A percentile compares a stretch with the other conserved stretches of the same genome.
Evolutionary conservation across 305 asterid species (phyloP).

Genomic region (Solanum hybrid): DNA sequence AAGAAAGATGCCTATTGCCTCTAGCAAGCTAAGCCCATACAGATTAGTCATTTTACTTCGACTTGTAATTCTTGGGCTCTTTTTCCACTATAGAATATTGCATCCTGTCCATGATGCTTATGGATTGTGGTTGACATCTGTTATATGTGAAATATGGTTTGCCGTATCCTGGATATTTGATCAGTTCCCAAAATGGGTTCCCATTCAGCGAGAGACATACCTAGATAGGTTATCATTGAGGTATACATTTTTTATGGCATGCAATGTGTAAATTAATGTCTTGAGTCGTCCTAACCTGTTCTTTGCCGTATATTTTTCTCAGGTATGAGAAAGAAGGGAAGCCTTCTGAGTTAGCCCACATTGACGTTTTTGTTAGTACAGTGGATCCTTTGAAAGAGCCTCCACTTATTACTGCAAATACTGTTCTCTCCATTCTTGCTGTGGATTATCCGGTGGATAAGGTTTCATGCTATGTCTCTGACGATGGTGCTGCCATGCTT

Average conservation of each 20-base stretch:
- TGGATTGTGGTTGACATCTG: slow-evolving; percentile 89
- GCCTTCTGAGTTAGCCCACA: slow-evolving; percentile 69
- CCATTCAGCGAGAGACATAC: slow-evolving; percentile 80
- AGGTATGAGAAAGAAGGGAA: slow-evolving; percentile 95
- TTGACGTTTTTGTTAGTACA: slow-evolving; percentile 85
- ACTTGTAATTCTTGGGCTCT: slow-evolving; percentile 66
- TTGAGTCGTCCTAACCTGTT: background rate
- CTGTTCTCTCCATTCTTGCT: slow-evolving; percentile 91
- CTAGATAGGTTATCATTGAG: slow-evolving; percentile 85
- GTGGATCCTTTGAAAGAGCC: slow-evolving; percentile 99
- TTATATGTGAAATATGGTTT: slow-evolving; percentile 94
- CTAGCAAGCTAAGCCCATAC: slow-evolving; percentile 95
- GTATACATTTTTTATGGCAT: slow-evolving; percentile 21
- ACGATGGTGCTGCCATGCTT: slow-evolving; percentile 99
- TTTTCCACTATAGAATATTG: slow-evolving; percentile 79
- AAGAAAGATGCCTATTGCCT: slow-evolving; percentile 72
- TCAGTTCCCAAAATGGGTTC: slow-evolving; percentile 91
- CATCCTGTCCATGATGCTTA: slow-evolving; percentile 88
- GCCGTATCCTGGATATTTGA: slow-evolving; percentile 93
- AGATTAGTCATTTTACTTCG: slow-evolving; percentile 73
- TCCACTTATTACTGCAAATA: slow-evolving; percentile 98
- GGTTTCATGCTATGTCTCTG: slow-evolving; percentile 93
- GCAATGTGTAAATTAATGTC: background rate
- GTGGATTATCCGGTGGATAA: slow-evolving; percentile 92
- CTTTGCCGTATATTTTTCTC: slow-evolving; percentile 16